Base-by-base conservation (phyloP, 768 basidiomycete genomes). In the Cystofilobasidium macerans region DNA sequence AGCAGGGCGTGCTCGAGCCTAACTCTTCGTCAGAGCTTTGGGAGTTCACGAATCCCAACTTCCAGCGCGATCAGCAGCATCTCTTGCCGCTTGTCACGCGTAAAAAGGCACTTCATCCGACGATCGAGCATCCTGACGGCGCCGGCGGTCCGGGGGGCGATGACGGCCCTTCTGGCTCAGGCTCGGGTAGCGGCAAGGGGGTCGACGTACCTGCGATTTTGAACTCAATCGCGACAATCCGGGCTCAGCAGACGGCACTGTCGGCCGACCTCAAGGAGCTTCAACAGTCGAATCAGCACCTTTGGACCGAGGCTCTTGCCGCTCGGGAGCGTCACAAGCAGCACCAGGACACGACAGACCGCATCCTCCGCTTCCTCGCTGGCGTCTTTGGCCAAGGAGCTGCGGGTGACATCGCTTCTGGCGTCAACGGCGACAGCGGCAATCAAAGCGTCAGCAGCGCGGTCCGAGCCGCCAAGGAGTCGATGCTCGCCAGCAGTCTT, bases 261-360 rank as follows among this genome's bases (percentile, higher is more conserved):
- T 88, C 89, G 5, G 79, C 85, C 0, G 92, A 99, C 70, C 78
- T 98, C 58, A 88, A 87, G 71, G 87, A 90, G 32, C 79, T 98
- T 54, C 92, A 94, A 77, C 80, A 81, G 64, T 87, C 85, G 2
- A 97, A 97, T 72, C 84, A 91, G 69, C 78, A 85, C 26, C 77
- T 98, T n/a, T 99, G 94, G 94, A 84, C 89, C 73, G 92, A 98
- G 73, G 85, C 90, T 1, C 76, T 90, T 70, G 78, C 82, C 36
- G 83, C 89, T 1, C 80, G 91, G 20, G 84, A 86, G 70, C 82
- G 84, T 64, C 86, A 94, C 72, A 85, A 90, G 74, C 92, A 89
- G 73, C 92, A 97, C 70, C 87, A 95, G 73, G 92, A 98, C 75
- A 95, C 91, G 26, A 91, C 98, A 74, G 91, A 95, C 72, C 80